A percentile compares a stretch with the other conserved stretches of the same genome.
Evolutionary conservation across 2,329 filamentous ascomycete species (phyloP).

Genomic region (Pleoardoris graminearum): DNA sequence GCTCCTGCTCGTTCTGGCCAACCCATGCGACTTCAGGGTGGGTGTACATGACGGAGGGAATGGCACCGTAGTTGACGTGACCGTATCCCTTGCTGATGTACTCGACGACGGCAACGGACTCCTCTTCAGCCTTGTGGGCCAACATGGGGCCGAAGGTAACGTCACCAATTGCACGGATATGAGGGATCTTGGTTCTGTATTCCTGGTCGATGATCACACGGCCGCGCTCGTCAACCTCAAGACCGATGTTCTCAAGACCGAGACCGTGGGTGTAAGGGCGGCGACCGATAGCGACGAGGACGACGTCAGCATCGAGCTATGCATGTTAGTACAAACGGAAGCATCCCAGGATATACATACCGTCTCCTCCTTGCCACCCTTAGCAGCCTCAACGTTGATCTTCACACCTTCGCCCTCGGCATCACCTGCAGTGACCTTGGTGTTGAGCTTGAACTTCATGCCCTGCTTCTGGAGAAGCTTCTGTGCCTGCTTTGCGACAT

Average conservation of each 20-base stretch:
- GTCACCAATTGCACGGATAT: slow-evolving; percentile 96
- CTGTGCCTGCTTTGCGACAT: slow-evolving; percentile 88
- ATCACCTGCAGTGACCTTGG: slow-evolving; percentile 89
- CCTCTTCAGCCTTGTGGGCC: slow-evolving; percentile 98
- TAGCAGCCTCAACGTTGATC: slow-evolving; percentile 85
- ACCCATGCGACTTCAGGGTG: slow-evolving; percentile 99
- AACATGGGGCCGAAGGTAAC: slow-evolving; percentile 98
- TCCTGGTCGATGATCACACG: slow-evolving; percentile 97
- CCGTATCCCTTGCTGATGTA: slow-evolving; percentile 98
- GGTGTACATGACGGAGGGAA: slow-evolving; percentile 99
- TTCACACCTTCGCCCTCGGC: slow-evolving; percentile 75
- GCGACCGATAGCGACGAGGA: slow-evolving; percentile 94
- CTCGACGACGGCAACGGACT: slow-evolving; percentile 91
- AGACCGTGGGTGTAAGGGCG: slow-evolving; percentile 92
- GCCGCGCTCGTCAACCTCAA: slow-evolving; percentile 90
- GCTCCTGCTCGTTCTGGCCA: slow-evolving; percentile 93
- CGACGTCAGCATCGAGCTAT: slow-evolving; percentile 89
- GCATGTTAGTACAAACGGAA: slow-evolving; percentile 11
- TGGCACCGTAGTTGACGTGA: slow-evolving; percentile 98
- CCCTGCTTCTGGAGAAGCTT: slow-evolving; percentile 96
- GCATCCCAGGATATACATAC: slow-evolving; percentile 55
- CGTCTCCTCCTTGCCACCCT: slow-evolving; percentile 92
- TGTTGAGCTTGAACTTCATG: slow-evolving; percentile 96
- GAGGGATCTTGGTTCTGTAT: slow-evolving; percentile 95
- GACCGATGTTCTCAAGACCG: slow-evolving; percentile 88